Percentiles rank a stretch among this genome's conserved stretches.
These are phyloP conservation scores for Brassica nigra DNA, from an alignment of 345 rosid species.

Conservation along the genomic window DNA sequence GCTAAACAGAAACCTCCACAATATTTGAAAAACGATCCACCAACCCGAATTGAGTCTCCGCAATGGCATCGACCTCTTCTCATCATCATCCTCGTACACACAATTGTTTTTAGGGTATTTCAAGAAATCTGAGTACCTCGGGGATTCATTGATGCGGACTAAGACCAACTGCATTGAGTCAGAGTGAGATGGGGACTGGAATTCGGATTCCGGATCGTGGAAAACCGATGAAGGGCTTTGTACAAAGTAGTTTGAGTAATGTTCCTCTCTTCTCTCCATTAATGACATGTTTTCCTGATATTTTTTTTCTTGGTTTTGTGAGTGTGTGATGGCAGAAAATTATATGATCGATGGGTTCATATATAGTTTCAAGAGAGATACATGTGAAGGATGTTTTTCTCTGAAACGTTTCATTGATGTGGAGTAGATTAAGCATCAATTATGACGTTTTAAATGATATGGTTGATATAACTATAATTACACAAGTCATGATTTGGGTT, in stretches of 20 bases:
- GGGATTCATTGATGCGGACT: conserved; percentile 43
- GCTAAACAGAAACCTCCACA: conserved; percentile 78
- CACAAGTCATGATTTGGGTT: conserved; percentile 33
- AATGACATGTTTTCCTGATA: neutral
- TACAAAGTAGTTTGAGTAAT: conserved; percentile 57
- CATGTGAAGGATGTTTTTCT: conserved; percentile 2
- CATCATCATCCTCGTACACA: conserved; percentile 35
- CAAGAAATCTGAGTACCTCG: conserved; percentile 57
- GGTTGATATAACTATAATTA: conserved; percentile 35
- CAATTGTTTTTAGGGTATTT: conserved; percentile 51
- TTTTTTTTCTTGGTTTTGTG: neutral
- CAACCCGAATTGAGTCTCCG: conserved; percentile 49
- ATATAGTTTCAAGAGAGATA: conserved; percentile 17
- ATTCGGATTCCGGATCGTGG: conserved; percentile 37
- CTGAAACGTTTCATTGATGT: neutral
- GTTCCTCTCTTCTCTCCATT: conserved; percentile 52
- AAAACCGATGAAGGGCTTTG: conserved; percentile 73
- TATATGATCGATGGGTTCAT: conserved; percentile 11
- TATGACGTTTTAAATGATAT: neutral
- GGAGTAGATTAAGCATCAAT: conserved; percentile 22
- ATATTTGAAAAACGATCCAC: conserved; percentile 67
- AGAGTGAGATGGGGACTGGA: conserved; percentile 48
- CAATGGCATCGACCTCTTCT: conserved; percentile 55
- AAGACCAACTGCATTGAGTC: conserved; percentile 39
- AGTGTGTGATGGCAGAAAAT: neutral